Percentiles rank a stretch among this genome's conserved stretches.
Conservation (phyloP, 2,329 filamentous ascomycete species). For the Trichoderma harzianum region DNA sequence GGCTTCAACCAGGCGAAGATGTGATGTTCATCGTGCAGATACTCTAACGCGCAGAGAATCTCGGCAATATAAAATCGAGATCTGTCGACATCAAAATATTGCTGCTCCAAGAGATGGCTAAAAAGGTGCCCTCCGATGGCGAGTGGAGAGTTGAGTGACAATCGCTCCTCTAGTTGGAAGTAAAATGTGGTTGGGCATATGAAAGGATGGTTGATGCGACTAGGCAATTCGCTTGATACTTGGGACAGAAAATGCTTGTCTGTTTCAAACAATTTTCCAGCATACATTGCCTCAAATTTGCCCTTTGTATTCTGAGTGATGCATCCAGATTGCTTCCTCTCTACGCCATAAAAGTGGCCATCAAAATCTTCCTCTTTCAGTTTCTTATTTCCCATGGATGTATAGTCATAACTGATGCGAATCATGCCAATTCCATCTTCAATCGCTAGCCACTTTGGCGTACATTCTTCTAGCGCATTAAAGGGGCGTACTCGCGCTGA, state of each 20-base stretch:
- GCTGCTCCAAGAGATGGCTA: constrained; percentile 83
- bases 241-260: background rate
- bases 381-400: background rate
- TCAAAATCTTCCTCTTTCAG: background rate
- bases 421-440: background rate
- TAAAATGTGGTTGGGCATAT: constrained; percentile 69
- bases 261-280: background rate
- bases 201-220: constrained; percentile 89
- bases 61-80: constrained; percentile 88
- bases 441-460: background rate
- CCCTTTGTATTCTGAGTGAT: background rate
- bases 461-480: background rate
- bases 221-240: background rate
- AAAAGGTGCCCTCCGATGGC: constrained; percentile 89
- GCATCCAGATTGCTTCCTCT: background rate
- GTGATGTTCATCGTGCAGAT: constrained; percentile 85
- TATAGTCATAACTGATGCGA: background rate
- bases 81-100: constrained; percentile 85
- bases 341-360: background rate
- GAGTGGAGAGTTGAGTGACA: constrained; percentile 73
- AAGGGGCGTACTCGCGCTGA: background rate
- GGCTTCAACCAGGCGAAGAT: constrained; percentile 66
- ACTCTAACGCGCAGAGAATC: constrained; percentile 81
- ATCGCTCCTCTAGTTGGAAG: background rate
- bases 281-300: background rate